A percentile compares a stretch with the other conserved stretches of the same genome.
Evolutionary conservation across 1,284 basidiomycete genomes (phyloP).

Genomic region (Melampsora abietis-canadensis): DNA sequence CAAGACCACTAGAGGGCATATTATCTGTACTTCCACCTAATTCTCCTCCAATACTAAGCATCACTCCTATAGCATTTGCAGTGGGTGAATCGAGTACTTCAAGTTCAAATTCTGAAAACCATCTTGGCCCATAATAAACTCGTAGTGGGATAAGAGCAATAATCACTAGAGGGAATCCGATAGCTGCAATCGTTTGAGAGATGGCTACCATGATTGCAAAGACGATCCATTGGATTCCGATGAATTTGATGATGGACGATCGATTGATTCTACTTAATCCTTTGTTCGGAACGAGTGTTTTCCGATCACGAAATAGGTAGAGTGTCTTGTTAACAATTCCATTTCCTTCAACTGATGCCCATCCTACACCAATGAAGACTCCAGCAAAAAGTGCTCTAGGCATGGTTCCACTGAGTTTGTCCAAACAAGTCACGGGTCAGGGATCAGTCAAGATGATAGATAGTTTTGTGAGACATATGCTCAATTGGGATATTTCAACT

Average conservation of each 20-base stretch:
- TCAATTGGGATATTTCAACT: constrained; percentile 10
- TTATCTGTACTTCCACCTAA: not conserved
- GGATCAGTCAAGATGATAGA: not conserved
- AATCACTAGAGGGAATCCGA: constrained; percentile 88
- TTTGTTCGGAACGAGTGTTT: constrained; percentile 63
- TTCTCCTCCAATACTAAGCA: constrained; percentile 38
- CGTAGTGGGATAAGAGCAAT: constrained; percentile 80
- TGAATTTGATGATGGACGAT: constrained; percentile 72
- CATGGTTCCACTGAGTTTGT: constrained; percentile 41
- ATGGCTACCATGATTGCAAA: constrained; percentile 88
- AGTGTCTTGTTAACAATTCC: constrained; percentile 79
- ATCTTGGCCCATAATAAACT: constrained; percentile 66
- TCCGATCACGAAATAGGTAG: constrained; percentile 73
- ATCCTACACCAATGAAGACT: constrained; percentile 53
- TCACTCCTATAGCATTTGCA: constrained; percentile 57
- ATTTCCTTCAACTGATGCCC: constrained; percentile 68
- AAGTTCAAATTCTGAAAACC: constrained; percentile 78
- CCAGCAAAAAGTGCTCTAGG: constrained; percentile 51
- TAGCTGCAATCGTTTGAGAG: constrained; percentile 75
- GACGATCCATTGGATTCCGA: constrained; percentile 73
- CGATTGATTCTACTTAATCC: constrained; percentile 72
- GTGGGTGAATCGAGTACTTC: constrained; percentile 80
- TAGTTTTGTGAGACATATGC: not conserved
- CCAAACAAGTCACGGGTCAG: constrained; percentile 44
- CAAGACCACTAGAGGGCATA: no score